A percentile compares a stretch with the other conserved stretches of the same genome.
These are phyloP conservation scores for Aspergillus puulaauensis DNA, from an alignment of 2,329 filamentous ascomycete species.

Conservation along the genomic window DNA sequence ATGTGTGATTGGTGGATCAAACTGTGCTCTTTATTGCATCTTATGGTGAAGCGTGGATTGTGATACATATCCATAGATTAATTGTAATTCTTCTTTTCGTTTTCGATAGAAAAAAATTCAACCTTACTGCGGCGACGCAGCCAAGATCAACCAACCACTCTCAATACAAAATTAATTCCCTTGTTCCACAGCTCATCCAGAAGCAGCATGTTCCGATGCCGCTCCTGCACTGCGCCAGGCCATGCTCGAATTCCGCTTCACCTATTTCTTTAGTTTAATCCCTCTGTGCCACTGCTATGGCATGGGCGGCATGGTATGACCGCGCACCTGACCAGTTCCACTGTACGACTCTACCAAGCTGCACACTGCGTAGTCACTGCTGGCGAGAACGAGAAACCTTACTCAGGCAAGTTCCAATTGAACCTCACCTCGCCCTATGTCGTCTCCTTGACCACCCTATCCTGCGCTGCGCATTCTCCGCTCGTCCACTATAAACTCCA, in stretches of 20 bases:
- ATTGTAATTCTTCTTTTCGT: neutral
- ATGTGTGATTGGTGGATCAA: conserved; percentile 3
- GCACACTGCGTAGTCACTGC: neutral
- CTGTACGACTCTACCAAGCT: neutral
- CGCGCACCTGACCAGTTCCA: conserved; percentile 1
- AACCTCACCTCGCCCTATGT: neutral
- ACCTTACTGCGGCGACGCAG: conserved; percentile 4
- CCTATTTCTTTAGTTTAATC: neutral
- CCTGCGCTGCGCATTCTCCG: neutral
- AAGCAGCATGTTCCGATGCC: neutral
- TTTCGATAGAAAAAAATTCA: neutral
- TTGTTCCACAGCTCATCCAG: neutral
- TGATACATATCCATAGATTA: conserved; percentile 8
- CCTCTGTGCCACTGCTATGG: neutral
- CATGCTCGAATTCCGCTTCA: neutral
- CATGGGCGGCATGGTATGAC: neutral
- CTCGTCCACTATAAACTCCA: neutral
- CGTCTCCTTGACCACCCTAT: neutral
- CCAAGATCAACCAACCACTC: neutral
- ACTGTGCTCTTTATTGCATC: conserved; percentile 5
- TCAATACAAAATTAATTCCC: neutral
- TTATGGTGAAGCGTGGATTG: conserved; percentile 7
- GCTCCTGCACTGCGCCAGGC: neutral
- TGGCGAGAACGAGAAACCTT: neutral
- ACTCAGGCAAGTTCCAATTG: neutral